Conservation (phyloP, 805 yeast genomes). For the Wickerhamiella spandovensis region DNA sequence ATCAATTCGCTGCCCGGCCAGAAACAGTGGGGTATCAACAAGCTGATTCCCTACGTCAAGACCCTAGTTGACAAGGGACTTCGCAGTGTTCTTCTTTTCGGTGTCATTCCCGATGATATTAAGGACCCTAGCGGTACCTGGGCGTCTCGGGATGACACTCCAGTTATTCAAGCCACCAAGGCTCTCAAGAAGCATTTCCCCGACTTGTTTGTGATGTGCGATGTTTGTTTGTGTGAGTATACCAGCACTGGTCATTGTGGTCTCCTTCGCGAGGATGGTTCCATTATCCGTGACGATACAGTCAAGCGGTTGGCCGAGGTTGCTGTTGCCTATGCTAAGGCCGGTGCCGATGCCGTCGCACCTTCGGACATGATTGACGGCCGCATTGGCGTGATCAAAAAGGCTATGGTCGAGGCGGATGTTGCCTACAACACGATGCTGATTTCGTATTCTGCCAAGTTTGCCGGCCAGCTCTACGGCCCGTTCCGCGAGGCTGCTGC, state of each 20-base stretch:
- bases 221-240: constrained; percentile 93
- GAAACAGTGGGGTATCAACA: constrained; percentile 74
- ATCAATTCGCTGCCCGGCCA: constrained; percentile 80
- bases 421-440: constrained; percentile 80
- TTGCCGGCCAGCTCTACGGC: constrained; percentile 81
- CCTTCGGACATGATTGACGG: constrained; percentile 99
- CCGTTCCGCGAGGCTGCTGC: constrained; percentile 98
- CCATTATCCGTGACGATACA: constrained; percentile 59
- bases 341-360: constrained; percentile 92
- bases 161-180: constrained; percentile 72
- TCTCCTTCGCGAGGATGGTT: constrained; percentile 71
- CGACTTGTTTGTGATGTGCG: constrained; percentile 75
- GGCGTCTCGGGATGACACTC: constrained; percentile 94
- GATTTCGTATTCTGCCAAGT: constrained; percentile 91
- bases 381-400: constrained; percentile 74
- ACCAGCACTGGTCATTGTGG: constrained; percentile 99
- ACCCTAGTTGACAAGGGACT: constrained; percentile 69
- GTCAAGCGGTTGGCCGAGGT: constrained; percentile 84
- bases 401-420: constrained; percentile 65
- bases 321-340: constrained; percentile 87
- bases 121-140: constrained; percentile 77
- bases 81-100: constrained; percentile 76
- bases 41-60: constrained; percentile 56
- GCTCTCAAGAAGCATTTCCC: constrained; percentile 57
- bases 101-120: constrained; percentile 60